Percentiles rank a stretch among this genome's conserved stretches.
Conservation (phyloP, 768 basidiomycete species). For the Amanita muscaria region DNA sequence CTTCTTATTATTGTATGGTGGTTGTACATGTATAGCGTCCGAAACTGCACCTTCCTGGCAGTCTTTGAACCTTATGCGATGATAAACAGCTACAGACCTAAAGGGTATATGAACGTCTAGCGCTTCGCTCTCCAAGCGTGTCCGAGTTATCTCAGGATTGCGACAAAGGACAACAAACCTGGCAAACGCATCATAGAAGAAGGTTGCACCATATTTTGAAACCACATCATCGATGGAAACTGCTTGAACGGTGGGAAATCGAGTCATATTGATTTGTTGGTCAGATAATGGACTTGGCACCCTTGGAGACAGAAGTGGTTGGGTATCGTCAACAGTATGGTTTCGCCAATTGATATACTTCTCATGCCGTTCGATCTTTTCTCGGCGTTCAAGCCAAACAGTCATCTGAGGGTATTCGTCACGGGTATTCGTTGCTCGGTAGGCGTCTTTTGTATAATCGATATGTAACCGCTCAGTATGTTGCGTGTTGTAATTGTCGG, state of each 20-base stretch:
- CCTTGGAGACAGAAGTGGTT: too few species aligned
- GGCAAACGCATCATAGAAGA: not conserved
- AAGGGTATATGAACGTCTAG: not conserved
- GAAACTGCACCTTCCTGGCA: not conserved
- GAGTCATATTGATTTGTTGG: not conserved
- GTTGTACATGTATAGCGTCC: not conserved
- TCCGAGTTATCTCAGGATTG: not conserved
- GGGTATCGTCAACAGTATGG: too few species aligned
- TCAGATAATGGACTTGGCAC: not conserved
- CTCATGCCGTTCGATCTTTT: not conserved
- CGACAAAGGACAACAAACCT: too few species aligned
- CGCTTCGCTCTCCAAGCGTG: not conserved
- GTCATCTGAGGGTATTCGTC: not conserved
- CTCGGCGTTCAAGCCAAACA: not conserved
- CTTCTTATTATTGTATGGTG: not conserved
- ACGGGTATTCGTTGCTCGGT: not conserved
- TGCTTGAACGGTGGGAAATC: not conserved
- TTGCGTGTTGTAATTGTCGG: conserved; percentile 21
- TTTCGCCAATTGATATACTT: not conserved
- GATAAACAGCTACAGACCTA: not conserved
- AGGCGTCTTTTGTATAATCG: not conserved
- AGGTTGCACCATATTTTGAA: not conserved
- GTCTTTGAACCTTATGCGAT: not conserved
- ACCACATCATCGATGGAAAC: not conserved
- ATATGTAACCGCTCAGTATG: conserved; percentile 15